Conservation (phyloP, 805 yeast genomes). For the Brettanomyces custersianus region DNA sequence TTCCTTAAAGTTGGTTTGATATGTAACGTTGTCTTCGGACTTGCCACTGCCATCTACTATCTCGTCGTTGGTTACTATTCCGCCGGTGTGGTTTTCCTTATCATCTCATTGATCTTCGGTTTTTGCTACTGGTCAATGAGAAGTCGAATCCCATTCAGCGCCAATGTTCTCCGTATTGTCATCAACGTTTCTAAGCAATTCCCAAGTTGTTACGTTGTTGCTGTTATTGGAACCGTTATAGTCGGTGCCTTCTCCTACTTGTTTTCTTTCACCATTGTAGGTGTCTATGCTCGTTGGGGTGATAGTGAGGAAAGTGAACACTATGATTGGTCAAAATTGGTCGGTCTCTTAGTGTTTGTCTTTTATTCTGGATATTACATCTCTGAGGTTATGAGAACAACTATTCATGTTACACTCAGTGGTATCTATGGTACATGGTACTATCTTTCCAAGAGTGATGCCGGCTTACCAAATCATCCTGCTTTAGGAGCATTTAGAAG, state of each 20-base stretch:
- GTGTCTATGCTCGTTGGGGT: conserved; percentile 70
- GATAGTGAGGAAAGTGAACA: conserved; percentile 9
- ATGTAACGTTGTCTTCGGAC: conserved; percentile 57
- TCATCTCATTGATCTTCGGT: conserved; percentile 12
- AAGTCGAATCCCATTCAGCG: conserved; percentile 21
- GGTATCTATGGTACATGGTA: conserved; percentile 94
- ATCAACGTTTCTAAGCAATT: conserved; percentile 64
- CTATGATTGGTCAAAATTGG: conserved; percentile 14
- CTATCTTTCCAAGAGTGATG: conserved; percentile 44
- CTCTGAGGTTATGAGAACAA: conserved; percentile 72
- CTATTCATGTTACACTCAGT: conserved; percentile 72
- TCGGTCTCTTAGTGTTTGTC: conserved; percentile 55
- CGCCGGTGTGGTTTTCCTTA: conserved; percentile 56
- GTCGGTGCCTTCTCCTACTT: conserved; percentile 57
- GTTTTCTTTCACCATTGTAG: conserved; percentile 60
- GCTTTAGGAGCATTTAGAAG: conserved; percentile 71
- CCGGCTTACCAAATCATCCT: conserved; percentile 66
- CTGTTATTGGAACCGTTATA: conserved; percentile 30
- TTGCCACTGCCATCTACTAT: conserved; percentile 72
- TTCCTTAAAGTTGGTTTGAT: conserved; percentile 66
- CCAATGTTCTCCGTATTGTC: conserved; percentile 26
- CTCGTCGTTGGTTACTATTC: conserved; percentile 62
- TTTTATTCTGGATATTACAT: conserved; percentile 81
- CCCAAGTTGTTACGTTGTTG: conserved; percentile 55
- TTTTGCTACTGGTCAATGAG: conserved; percentile 13